These are phyloP conservation scores for Leccinellum albellum DNA, from an alignment of 768 basidiomycete species.

Conservation along the genomic window DNA sequence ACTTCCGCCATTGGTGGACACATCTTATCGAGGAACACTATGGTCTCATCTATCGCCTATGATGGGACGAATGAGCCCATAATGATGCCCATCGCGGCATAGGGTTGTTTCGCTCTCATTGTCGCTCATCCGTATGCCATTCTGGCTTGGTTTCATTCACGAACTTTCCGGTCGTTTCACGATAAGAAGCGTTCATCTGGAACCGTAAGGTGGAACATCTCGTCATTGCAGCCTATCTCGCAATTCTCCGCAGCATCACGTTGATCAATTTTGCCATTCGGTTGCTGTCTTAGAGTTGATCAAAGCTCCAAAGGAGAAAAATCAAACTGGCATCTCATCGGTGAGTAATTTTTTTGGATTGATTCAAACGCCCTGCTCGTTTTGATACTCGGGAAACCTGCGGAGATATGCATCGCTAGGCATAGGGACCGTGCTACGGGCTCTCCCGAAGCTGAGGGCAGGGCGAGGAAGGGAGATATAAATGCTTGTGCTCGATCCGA, in stretches of 20 bases:
- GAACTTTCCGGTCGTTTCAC: not conserved
- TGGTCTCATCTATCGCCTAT: slow-evolving; percentile 1
- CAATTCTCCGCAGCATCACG: slow-evolving; percentile 15
- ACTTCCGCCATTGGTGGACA: slow-evolving; percentile 26
- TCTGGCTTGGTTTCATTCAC: not conserved
- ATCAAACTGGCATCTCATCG: slow-evolving; percentile 7
- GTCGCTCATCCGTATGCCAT: not conserved
- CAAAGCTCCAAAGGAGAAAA: slow-evolving; percentile 7
- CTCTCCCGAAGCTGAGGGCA: slow-evolving; percentile 29
- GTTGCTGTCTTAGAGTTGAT: not conserved
- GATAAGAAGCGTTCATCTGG: slow-evolving; percentile 25
- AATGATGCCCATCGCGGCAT: not conserved
- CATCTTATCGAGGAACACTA: slow-evolving; percentile 6
- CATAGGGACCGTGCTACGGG: slow-evolving; percentile 12
- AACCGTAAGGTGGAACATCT: slow-evolving; percentile 16
- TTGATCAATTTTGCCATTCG: slow-evolving; percentile 4
- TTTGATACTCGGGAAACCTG: slow-evolving; percentile 5
- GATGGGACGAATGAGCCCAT: not conserved
- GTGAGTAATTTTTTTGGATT: not conserved
- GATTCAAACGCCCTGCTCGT: not conserved
- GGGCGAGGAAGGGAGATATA: slow-evolving; percentile 20
- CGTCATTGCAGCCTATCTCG: slow-evolving; percentile 1
- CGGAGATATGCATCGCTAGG: slow-evolving; percentile 3
- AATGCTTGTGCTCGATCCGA: slow-evolving; percentile 9
- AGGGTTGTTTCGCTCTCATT: slow-evolving; percentile 1